Evolutionary conservation across 352 stramenopile genomes (phyloP), one percentile per base, ranked within the genome.

Genomic region (Pythium diclinum): DNA sequence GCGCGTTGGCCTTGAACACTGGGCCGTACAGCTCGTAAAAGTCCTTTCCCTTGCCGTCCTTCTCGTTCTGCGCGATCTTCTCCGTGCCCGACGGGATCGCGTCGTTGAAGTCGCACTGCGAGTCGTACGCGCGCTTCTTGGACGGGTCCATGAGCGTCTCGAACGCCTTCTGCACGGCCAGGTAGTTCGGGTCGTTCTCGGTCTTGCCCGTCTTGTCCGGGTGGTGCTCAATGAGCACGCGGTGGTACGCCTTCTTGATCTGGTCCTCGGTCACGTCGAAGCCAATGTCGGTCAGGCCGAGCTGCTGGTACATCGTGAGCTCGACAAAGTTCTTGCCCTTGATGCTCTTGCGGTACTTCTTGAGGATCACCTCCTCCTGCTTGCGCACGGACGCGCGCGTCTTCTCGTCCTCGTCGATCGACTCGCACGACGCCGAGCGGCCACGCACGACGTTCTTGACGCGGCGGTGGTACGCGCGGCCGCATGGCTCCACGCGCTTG

Each of bases 161-260:
- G 59, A 92, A 94, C 33, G 85, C 85, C 67, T 91, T 93, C 64
- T 94, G 84, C 33, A 93, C 87, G 1, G 87, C 87, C 60, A 96
- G 59, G 61, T 94, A 93, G 79, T 96, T 96, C 3, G 87, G 85
- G 68, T 94, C 83, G 68, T 96, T 94, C 74, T 96, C 85, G 25
- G 87, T 92, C 75, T 94, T 94, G 56, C 88, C 77, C 38, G 87
- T 96, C 73, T 94, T 93, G 73, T 93, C 83, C 17, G 87, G 83
- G 73, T 94, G 87, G 76, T 96, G 85, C 67, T 94, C 86, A 36
- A 94, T 94, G 11, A 96, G 69, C 51, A 94, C 87, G 60, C 86
- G 86, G 68, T 93, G 85, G 76, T 94, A 96, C 21, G 84, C 85
- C 71, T 94, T 93, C 75, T 94, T 94, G 69, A 94, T 79, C 70